These are phyloP conservation scores for Groenewaldozyma sp. DNA, from an alignment of 1,139 yeast genomes.

Conservation along the genomic window DNA sequence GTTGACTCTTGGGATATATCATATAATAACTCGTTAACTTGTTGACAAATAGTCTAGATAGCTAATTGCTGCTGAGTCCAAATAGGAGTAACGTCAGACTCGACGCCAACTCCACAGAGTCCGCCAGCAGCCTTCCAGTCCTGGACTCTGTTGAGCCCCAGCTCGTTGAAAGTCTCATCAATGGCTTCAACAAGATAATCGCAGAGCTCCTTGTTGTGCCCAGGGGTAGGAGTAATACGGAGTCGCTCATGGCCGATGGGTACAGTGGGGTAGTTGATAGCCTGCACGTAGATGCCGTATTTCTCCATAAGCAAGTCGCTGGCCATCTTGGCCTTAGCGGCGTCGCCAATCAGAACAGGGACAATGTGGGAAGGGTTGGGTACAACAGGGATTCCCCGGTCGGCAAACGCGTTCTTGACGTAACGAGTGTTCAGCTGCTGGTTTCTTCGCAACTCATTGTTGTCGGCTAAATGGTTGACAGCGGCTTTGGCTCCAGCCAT, in stretches of 20 bases:
- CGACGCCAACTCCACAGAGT: constrained; percentile 73
- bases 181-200: constrained; percentile 70
- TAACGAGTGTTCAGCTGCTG: constrained; percentile 84
- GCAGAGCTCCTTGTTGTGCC: constrained; percentile 70
- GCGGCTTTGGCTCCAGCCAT: constrained; percentile 95
- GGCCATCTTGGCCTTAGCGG: constrained; percentile 83
- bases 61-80: constrained; percentile 84
- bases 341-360: constrained; percentile 90
- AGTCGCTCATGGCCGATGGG: constrained; percentile 93
- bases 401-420: constrained; percentile 62
- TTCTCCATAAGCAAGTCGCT: constrained; percentile 79
- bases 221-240: constrained; percentile 97
- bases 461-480: constrained; percentile 72
- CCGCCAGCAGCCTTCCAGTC: constrained; percentile 83
- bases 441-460: constrained; percentile 65
- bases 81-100: constrained; percentile 38
- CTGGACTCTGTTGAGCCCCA: constrained; percentile 61
- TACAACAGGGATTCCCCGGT: constrained; percentile 83
- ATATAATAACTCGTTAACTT: too few relatives aligned
- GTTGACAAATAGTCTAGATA: too few relatives aligned
- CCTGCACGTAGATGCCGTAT: constrained; percentile 89
- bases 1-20: too few relatives aligned
- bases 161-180: constrained; percentile 68
- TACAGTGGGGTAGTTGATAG: constrained; percentile 96
- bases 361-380: constrained; percentile 98